Evolutionary conservation across 305 asterid species (phyloP), one percentile per base, ranked within the genome.

Genomic region (Fraxinus paxiana): DNA sequence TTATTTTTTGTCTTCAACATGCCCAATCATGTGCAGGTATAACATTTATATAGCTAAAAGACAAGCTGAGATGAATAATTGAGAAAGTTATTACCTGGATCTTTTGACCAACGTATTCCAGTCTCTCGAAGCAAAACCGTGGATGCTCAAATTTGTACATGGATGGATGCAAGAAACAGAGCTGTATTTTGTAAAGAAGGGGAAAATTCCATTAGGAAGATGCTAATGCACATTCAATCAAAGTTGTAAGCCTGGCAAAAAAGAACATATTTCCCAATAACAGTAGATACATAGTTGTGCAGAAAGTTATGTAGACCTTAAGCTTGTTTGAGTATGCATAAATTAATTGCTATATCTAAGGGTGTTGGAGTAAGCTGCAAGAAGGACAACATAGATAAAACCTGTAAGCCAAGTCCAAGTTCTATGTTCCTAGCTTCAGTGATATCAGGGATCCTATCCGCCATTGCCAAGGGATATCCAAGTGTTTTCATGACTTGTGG

Each of bases 321-420:
- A 67, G 73, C 38, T 67, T 28, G n/a, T 26, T 28, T 1, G 72
- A 13, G 26, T 28, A 69, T 30, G 74, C 74, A 69, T 69, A 69
- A 30, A 69, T 28, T 28, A 28, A 69, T 13, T 22, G 71, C 34
- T 61, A 61, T 37, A 79, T 8, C 43, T 17, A 69, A 1, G 43
- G 31, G 54, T 75, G 69, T 80, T 18, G 73, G 48, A 77, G 63
- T 12, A 30, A 78, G 76, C n/a, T 15, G 81, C 56, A 37, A 75
- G 20, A 34, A 12, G 59, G 65, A 46, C 17, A n/a, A 37, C 17
- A 65, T 75, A 70, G 80, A 81, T 41, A 17, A 76, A n/a, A 79
- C 98, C 97, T 96, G 98, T 84, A 96, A 88, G 17, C 99, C 99
- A 81, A 94, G 92, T 78, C 99, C 98, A 82, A 96, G 98, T 88